Percentiles rank a stretch among this genome's conserved stretches.
Conservation (phyloP, 306 rosid species). For the Castanea sativa region DNA sequence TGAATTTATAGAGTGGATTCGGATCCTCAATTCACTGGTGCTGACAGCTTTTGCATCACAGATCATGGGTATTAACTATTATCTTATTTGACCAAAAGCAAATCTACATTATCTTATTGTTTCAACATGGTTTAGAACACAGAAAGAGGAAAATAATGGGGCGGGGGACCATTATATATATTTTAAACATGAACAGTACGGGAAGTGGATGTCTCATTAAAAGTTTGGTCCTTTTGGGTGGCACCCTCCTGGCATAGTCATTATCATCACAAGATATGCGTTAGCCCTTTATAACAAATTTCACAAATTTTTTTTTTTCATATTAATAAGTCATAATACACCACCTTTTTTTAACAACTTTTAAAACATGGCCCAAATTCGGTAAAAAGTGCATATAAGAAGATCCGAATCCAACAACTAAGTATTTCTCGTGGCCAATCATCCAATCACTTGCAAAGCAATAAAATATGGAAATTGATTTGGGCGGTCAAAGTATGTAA, state of each 20-base stretch:
- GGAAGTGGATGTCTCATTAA: constrained; percentile 2
- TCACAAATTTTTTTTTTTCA: too few relatives aligned
- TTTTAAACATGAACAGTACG: neutral
- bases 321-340: too few relatives aligned
- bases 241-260: constrained; percentile 2
- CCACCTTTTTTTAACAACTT: too few relatives aligned
- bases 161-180: constrained; percentile 7
- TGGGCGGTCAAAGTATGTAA: too few relatives aligned
- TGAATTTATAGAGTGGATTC: constrained; percentile 14
- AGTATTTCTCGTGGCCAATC: too few relatives aligned
- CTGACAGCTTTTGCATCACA: neutral
- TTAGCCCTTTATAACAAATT: neutral
- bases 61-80: neutral
- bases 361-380: too few relatives aligned
- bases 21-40: neutral
- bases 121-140: constrained; percentile 3
- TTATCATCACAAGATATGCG: neutral
- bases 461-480: too few relatives aligned
- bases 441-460: too few relatives aligned
- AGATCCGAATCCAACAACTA: too few relatives aligned
- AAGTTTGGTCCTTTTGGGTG: neutral
- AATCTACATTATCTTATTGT: constrained; percentile 13
- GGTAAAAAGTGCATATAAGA: too few relatives aligned
- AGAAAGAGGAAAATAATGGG: constrained; percentile 15
- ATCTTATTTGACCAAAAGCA: neutral